Percentiles rank a stretch among this genome's conserved stretches.
These are phyloP conservation scores for Daldinia grandis DNA, from an alignment of 495 filamentous ascomycete genomes.

Conservation along the genomic window DNA sequence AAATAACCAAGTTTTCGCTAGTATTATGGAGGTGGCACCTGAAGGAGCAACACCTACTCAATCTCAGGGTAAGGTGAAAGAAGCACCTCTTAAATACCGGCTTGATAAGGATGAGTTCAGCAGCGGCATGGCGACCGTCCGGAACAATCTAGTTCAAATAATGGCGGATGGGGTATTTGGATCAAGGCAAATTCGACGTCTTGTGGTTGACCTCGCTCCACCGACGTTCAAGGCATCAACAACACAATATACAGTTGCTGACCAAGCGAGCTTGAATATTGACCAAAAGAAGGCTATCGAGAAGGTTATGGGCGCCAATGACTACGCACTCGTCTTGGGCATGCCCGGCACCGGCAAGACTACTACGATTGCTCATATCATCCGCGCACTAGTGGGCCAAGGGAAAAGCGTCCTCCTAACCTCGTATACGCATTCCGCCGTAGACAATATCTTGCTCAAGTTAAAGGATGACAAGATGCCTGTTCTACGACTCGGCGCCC, in stretches of 20 bases:
- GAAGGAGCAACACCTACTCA: conserved; percentile 58
- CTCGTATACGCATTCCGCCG: conserved; percentile 95
- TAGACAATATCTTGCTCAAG: conserved; percentile 97
- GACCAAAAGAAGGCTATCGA: conserved; percentile 87
- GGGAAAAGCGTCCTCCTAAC: conserved; percentile 93
- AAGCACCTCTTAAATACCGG: conserved; percentile 74
- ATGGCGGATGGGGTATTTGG: conserved; percentile 82
- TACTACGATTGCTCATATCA: conserved; percentile 96
- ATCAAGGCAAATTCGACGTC: conserved; percentile 73
- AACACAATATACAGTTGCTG: conserved; percentile 64
- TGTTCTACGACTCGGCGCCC: conserved; percentile 82
- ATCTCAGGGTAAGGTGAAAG: conserved; percentile 56
- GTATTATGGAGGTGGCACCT: conserved; percentile 87
- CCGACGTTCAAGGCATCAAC: conserved; percentile 75
- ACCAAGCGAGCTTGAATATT: conserved; percentile 73
- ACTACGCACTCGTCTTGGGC: conserved; percentile 93
- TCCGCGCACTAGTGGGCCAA: conserved; percentile 85
- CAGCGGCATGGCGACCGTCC: conserved; percentile 93
- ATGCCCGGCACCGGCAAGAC: conserved; percentile 99
- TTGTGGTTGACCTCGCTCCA: conserved; percentile 76
- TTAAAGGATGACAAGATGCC: conserved; percentile 79
- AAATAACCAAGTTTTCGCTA: conserved; percentile 83
- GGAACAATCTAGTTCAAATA: conserved; percentile 89
- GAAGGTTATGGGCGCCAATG: conserved; percentile 92
- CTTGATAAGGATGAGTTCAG: conserved; percentile 98